Evolutionary conservation across 2,329 filamentous ascomycete genomes (phyloP), one percentile per base, ranked within the genome.

Genomic region (Cytospora piceae): DNA sequence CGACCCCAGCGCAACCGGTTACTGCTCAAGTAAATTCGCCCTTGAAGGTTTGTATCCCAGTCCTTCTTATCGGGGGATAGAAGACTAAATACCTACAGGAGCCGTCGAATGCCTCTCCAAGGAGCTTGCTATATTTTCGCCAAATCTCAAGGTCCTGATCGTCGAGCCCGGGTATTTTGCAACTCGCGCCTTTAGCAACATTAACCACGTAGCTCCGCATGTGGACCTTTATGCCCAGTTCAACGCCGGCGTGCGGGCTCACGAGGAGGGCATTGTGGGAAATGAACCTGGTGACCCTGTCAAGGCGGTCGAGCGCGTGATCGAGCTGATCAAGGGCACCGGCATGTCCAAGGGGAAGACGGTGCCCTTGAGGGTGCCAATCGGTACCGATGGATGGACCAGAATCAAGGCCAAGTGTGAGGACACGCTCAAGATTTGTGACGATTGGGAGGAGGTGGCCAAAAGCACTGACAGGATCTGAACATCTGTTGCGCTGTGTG

Each of bases 311-410:
- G 74, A 78, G 27, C 78, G 78, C 0, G 84, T 86, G 75, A 85
- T 86, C 69, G 81, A 87, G 61, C 71, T 87, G 20, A 84, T 82
- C 0, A 77, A 82, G 15, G 79, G 84, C 17, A 82, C 81, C 4
- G 75, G 74, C 0, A 61, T 74, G n/a, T 74, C 69, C 1, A 70
- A 67, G 2, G 76, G 75, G 0, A 76, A 65, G 54, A 61, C 53
- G 0, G 34, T 77, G 2, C 85, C 85, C 4, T 69, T 87, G 9
- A 75, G 85, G 34, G 78, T 83, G 17, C 78, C 84, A 0, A 75
- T 87, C 14, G 85, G 85, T 0, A 83, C 77, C 0, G 85, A 87
- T 73, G 82, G 82, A 0, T 86, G 82, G 72, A 70, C 71, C 1
- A 75, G 69, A 5, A 79, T 87, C 27, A 81, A 77, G 69, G 71